Percentiles rank a stretch among this genome's conserved stretches.
Evolutionary conservation across 192 early-diverging fungal species (phyloP).

Genomic region (Coemansia sp.): DNA sequence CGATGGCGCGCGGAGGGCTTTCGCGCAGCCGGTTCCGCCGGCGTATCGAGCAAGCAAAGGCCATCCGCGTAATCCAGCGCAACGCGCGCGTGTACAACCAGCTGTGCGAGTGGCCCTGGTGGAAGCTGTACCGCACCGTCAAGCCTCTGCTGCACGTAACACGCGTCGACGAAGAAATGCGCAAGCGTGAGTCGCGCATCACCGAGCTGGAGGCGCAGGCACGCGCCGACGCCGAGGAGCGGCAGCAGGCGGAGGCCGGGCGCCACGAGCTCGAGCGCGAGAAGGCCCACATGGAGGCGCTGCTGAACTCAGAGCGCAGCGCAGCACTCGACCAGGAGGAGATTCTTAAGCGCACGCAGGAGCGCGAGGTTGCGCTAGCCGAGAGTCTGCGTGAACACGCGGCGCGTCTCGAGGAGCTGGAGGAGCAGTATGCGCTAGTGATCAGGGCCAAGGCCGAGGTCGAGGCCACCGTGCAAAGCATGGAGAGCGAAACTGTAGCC

Average conservation of each 20-base stretch:
- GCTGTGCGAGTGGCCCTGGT: conserved; percentile 93
- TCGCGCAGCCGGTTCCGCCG: conserved; percentile 70
- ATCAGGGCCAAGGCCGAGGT: conserved; percentile 48
- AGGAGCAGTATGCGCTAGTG: conserved; percentile 63
- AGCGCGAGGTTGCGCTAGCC: conserved; percentile 67
- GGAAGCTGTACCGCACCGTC: conserved; percentile 90
- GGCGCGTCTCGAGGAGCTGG: conserved; percentile 63
- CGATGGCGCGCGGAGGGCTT: conserved; percentile 79
- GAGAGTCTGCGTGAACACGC: conserved; percentile 62
- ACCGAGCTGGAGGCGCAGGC: conserved; percentile 71
- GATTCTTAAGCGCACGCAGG: conserved; percentile 78
- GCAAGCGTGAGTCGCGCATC: conserved; percentile 67
- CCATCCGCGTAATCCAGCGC: conserved; percentile 91
- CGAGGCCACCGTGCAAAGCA: conserved; percentile 58
- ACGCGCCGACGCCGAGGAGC: conserved; percentile 60
- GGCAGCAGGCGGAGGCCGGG: conserved; percentile 58
- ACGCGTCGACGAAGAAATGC: conserved; percentile 77
- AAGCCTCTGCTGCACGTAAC: conserved; percentile 86
- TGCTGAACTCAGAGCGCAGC: conserved; percentile 71
- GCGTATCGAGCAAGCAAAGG: conserved; percentile 73
- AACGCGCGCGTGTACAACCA: conserved; percentile 89
- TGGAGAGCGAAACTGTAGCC: conserved; percentile 62
- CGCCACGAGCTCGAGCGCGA: conserved; percentile 65
- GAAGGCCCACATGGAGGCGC: conserved; percentile 65
- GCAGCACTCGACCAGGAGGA: conserved; percentile 80